phyloP scores from a whole-genome alignment of 1,284 basidiomycete species.

The Sparassis latifolia region DNA sequence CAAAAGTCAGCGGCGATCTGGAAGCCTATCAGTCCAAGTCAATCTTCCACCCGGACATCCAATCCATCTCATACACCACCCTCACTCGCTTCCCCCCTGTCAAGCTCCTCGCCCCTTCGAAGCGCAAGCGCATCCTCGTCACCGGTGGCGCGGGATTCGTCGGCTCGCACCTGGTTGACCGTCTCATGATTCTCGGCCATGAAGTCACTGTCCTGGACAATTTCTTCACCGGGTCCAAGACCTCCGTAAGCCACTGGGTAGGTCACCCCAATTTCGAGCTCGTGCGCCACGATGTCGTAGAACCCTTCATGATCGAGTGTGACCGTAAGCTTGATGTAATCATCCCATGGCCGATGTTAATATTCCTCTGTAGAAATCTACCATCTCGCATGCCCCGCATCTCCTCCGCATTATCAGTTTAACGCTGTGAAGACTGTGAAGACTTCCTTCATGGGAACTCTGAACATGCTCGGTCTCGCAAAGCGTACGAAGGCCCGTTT shows the following conservation, averaged over 20 bases:
- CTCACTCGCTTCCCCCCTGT: slow-evolving; percentile 89
- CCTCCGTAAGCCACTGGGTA: slow-evolving; percentile 89
- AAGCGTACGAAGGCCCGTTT: slow-evolving; percentile 97
- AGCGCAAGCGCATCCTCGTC: slow-evolving; percentile 86
- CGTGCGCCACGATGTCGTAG: slow-evolving; percentile 94
- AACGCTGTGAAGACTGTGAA: slow-evolving; percentile 97
- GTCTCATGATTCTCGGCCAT: slow-evolving; percentile 95
- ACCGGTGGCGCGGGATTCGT: slow-evolving; percentile 98
- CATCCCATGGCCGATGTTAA: background rate
- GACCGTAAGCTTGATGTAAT: slow-evolving; percentile 59
- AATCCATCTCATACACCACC: slow-evolving; percentile 87
- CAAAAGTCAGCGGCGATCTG: slow-evolving; percentile 46
- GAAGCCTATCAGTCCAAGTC: slow-evolving; percentile 75
- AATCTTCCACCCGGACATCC: slow-evolving; percentile 71
- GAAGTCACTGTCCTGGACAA: slow-evolving; percentile 98
- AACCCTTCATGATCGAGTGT: slow-evolving; percentile 95
- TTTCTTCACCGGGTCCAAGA: slow-evolving; percentile 97
- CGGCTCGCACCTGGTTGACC: slow-evolving; percentile 94
- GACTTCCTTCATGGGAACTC: slow-evolving; percentile 94
- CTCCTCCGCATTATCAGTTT: slow-evolving; percentile 92
- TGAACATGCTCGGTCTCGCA: slow-evolving; percentile 98
- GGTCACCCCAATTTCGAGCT: slow-evolving; percentile 99
- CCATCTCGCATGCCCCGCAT: slow-evolving; percentile 93
- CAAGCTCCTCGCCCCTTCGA: slow-evolving; percentile 70
- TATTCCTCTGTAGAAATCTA: slow-evolving; percentile 70